phyloP scores from a whole-genome alignment of 2,329 filamentous ascomycete species.

The Berkeleyomyces rouxiae region DNA sequence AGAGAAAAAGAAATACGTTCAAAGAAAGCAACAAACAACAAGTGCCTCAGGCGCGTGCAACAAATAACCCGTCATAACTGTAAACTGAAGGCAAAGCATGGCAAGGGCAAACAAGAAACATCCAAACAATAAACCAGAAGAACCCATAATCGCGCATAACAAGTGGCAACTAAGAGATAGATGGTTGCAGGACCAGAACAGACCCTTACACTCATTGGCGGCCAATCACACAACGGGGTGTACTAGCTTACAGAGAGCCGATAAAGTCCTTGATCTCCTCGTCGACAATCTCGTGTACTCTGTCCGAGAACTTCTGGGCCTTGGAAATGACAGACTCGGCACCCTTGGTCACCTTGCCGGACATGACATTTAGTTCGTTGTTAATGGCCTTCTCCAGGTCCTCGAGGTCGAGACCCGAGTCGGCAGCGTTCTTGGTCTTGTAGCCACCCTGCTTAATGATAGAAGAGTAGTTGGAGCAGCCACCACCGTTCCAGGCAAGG shows the following conservation, averaged over 20 bases:
- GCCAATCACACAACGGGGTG: not conserved
- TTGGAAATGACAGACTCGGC: slow-evolving; percentile 36
- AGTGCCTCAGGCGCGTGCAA: not conserved
- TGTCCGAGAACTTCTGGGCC: slow-evolving; percentile 44
- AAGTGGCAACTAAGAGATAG: not conserved
- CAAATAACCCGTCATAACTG: not conserved
- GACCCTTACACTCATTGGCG: no score
- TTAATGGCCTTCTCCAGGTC: slow-evolving; percentile 44
- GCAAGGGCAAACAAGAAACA: not conserved
- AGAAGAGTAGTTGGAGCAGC: slow-evolving; percentile 73
- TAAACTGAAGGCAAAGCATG: not conserved
- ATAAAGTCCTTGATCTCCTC: slow-evolving; percentile 41
- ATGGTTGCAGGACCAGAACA: no score
- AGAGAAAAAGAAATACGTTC: not conserved
- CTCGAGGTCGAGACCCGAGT: slow-evolving; percentile 30
- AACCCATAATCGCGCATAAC: not conserved
- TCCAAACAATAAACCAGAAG: not conserved
- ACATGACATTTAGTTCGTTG: slow-evolving; percentile 43
- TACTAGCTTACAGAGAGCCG: slow-evolving; percentile 9
- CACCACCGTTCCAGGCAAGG: slow-evolving; percentile 97
- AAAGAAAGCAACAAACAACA: not conserved
- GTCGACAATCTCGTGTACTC: slow-evolving; percentile 45
- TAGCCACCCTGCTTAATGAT: slow-evolving; percentile 64
- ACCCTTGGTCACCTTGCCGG: slow-evolving; percentile 38
- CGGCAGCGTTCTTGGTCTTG: slow-evolving; percentile 35